Percentiles rank a stretch among this genome's conserved stretches.
Conservation (phyloP, 2,329 filamentous ascomycete genomes). For the Diplodia corticola region DNA sequence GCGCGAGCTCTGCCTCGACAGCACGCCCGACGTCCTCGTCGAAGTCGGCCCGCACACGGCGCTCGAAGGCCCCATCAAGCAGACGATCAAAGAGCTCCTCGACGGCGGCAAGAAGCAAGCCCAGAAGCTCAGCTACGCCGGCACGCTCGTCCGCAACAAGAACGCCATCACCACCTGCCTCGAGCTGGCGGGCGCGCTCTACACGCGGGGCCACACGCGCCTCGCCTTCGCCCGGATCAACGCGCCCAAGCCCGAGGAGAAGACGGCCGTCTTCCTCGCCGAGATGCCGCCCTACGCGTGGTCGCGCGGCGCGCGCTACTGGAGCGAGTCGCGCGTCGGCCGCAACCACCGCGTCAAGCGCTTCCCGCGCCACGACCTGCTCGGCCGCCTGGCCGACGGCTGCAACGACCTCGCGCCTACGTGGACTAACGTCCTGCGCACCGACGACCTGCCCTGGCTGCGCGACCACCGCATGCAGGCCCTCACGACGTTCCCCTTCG, state of each 20-base stretch:
- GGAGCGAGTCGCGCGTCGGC: constrained; percentile 24
- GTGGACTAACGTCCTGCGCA: constrained; percentile 28
- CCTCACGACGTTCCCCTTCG: constrained; percentile 34
- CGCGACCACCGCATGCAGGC: constrained; percentile 31
- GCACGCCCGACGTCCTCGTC: constrained; percentile 22
- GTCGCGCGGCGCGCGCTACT: constrained; percentile 30
- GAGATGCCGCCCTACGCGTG: constrained; percentile 32
- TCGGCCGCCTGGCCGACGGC: constrained; percentile 32
- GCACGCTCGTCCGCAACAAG: constrained; percentile 12
- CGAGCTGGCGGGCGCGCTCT: constrained; percentile 28
- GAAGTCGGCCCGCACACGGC: constrained; percentile 37
- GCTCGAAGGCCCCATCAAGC: constrained; percentile 28
- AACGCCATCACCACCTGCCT: constrained; percentile 18
- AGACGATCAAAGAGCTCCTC: constrained; percentile 8
- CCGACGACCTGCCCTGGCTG: constrained; percentile 31
- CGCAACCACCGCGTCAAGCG: constrained; percentile 7
- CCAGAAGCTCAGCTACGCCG: constrained; percentile 12
- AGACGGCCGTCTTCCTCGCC: constrained; percentile 24
- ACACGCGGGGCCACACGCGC: constrained; percentile 20
- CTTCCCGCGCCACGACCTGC: constrained; percentile 28
- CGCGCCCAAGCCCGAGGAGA: constrained; percentile 25
- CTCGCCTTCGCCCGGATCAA: constrained; percentile 31
- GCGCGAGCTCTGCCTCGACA: constrained; percentile 18
- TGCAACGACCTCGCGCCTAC: constrained; percentile 24
- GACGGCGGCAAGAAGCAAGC: constrained; percentile 2